Evolutionary conservation across 257 asterid species (phyloP).

Genomic region (Przewalskia tangutica): DNA sequence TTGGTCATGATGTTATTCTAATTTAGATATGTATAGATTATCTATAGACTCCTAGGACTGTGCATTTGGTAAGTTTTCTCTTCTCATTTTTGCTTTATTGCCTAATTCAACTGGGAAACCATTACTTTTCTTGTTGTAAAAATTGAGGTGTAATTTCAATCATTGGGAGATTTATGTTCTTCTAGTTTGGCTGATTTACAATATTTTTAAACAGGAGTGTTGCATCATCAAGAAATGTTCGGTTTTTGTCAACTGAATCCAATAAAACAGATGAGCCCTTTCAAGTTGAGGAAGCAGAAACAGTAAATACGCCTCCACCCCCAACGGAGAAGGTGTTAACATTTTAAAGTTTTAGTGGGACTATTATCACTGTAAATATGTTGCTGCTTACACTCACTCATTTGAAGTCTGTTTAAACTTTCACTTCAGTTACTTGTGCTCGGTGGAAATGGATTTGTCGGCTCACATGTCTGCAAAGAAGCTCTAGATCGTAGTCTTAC

Average conservation of each 20-base stretch:
- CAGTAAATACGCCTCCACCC: slow-evolving; percentile 66
- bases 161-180: neutral
- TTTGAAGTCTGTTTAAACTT: neutral
- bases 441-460: slow-evolving; percentile 97
- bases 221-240: slow-evolving; percentile 31
- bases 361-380: neutral
- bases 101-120: neutral
- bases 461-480: slow-evolving; percentile 90
- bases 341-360: neutral
- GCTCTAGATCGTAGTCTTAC: slow-evolving; percentile 64
- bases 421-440: slow-evolving; percentile 77
- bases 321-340: slow-evolving; percentile 67
- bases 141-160: neutral
- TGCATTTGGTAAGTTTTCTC: too few species aligned
- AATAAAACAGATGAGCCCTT: slow-evolving; percentile 32
- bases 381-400: neutral
- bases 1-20: neutral
- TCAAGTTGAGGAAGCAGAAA: slow-evolving; percentile 82
- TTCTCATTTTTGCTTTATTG: neutral
- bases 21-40: too few species aligned
- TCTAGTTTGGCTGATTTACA: neutral
- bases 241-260: slow-evolving; percentile 40
- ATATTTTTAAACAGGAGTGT: slow-evolving; percentile 18
- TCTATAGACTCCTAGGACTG: too few species aligned
- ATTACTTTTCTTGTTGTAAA: neutral